Evolutionary conservation across 2,329 filamentous ascomycete species (phyloP).

Genomic region (Emergomyces africanus): DNA sequence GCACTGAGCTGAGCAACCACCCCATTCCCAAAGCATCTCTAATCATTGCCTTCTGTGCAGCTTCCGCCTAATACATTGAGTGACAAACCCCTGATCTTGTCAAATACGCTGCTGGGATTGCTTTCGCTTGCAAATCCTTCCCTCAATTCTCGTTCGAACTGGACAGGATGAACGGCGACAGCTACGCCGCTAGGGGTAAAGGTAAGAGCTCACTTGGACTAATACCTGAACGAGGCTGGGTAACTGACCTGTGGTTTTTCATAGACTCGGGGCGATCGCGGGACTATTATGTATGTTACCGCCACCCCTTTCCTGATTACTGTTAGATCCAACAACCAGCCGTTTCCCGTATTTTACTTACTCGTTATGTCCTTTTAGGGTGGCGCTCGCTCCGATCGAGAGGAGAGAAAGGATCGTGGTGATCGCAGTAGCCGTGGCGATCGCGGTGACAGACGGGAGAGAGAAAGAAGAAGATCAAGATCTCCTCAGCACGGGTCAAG

Average conservation of each 20-base stretch:
- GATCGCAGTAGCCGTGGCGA: slow-evolving; percentile 20
- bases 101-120: not conserved
- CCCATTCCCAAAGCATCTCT: not conserved
- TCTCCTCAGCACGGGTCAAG: slow-evolving; percentile 66
- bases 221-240: slow-evolving; percentile 17
- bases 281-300: slow-evolving; percentile 14
- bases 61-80: not conserved
- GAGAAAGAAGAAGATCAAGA: slow-evolving; percentile 65
- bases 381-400: slow-evolving; percentile 34
- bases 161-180: slow-evolving; percentile 65
- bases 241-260: slow-evolving; percentile 21
- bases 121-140: not conserved
- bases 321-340: not conserved
- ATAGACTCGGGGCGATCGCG: slow-evolving; percentile 40
- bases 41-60: not conserved
- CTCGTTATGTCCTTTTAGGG: slow-evolving; percentile 19
- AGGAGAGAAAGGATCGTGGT: slow-evolving; percentile 25
- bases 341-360: slow-evolving; percentile 15
- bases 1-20: not conserved
- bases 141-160: not conserved
- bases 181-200: slow-evolving; percentile 65
- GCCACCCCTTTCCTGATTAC: not conserved
- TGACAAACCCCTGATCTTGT: not conserved
- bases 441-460: slow-evolving; percentile 33
- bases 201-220: slow-evolving; percentile 37